A percentile compares a stretch with the other conserved stretches of the same genome.
Conservation (phyloP, 208 protist species). For the Leishmania tropica region DNA sequence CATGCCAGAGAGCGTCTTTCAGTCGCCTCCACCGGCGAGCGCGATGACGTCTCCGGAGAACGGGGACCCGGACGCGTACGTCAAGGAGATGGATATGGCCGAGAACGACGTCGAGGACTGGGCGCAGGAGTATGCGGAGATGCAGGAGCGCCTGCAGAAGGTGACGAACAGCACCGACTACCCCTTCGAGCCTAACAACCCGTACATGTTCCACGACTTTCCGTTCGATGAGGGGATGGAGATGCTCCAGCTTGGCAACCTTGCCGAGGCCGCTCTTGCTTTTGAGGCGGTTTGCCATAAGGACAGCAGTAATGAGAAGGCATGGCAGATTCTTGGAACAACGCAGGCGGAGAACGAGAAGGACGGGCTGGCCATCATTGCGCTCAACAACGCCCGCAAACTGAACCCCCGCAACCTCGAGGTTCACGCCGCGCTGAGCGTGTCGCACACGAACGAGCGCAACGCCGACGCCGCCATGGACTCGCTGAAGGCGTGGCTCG, state of each 20-base stretch:
- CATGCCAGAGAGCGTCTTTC: conserved; percentile 53
- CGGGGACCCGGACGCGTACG: conserved; percentile 16
- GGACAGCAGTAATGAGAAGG: conserved; percentile 63
- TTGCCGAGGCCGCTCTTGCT: conserved; percentile 87
- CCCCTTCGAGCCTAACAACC: conserved; percentile 90
- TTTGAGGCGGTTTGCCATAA: conserved; percentile 90
- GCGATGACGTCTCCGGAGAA: conserved; percentile 6
- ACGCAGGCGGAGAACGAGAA: conserved; percentile 93
- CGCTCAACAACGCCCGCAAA: conserved; percentile 79
- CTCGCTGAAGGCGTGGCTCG: conserved; percentile 76
- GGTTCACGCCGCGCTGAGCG: conserved; percentile 76
- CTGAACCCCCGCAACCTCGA: conserved; percentile 68
- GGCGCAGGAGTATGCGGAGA: conserved; percentile 75
- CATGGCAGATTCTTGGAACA: conserved; percentile 81
- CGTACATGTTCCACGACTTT: conserved; percentile 79
- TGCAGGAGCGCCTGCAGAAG: conserved; percentile 54
- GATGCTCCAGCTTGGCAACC: conserved; percentile 74
- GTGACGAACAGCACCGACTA: conserved; percentile 79
- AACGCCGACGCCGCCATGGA: conserved; percentile 72
- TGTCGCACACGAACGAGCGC: conserved; percentile 90
- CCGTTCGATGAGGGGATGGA: conserved; percentile 76
- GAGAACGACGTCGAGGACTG: conserved; percentile 67
- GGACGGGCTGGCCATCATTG: conserved; percentile 85
- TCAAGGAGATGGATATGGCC: conserved; percentile 35
- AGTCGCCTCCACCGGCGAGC: conserved; percentile 17